phyloP scores from a whole-genome alignment of 2,329 filamentous ascomycete species.

The Bertia moriformis region DNA sequence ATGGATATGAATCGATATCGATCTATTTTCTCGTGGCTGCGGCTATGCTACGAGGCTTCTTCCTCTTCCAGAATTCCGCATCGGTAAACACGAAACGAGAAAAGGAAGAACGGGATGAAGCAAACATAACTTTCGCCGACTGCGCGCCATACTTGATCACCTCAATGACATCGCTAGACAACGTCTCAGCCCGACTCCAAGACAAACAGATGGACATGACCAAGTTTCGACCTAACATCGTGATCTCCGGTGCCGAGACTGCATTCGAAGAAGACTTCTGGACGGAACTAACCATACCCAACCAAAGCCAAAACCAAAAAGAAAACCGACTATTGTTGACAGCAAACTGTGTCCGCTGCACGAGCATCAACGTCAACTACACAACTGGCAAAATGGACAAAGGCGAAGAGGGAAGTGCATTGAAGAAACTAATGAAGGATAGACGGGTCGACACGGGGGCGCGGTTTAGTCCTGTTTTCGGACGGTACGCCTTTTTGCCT shows the following conservation, averaged over 20 bases:
- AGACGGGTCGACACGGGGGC: conserved; percentile 55
- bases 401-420: conserved; percentile 40
- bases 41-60: conserved; percentile 3
- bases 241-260: conserved; percentile 38
- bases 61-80: conserved; percentile 4
- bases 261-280: conserved; percentile 63
- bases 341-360: conserved; percentile 56
- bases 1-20: background rate
- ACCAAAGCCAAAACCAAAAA: conserved; percentile 5
- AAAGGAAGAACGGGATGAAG: conserved; percentile 15
- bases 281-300: conserved; percentile 37
- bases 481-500: conserved; percentile 52
- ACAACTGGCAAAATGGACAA: conserved; percentile 40
- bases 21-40: conserved; percentile 2
- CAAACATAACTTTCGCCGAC: conserved; percentile 58
- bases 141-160: conserved; percentile 62
- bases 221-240: conserved; percentile 62
- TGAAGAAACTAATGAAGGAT: conserved; percentile 59
- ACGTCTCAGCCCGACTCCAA: conserved; percentile 44
- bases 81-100: conserved; percentile 4
- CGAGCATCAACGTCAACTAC: conserved; percentile 60
- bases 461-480: conserved; percentile 59
- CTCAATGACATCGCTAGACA: conserved; percentile 52
- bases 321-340: conserved; percentile 37
- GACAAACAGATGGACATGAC: conserved; percentile 42